A percentile compares a stretch with the other conserved stretches of the same genome.
phyloP scores from a whole-genome alignment of 116 monocot species.

The Posidonia oceanica region DNA sequence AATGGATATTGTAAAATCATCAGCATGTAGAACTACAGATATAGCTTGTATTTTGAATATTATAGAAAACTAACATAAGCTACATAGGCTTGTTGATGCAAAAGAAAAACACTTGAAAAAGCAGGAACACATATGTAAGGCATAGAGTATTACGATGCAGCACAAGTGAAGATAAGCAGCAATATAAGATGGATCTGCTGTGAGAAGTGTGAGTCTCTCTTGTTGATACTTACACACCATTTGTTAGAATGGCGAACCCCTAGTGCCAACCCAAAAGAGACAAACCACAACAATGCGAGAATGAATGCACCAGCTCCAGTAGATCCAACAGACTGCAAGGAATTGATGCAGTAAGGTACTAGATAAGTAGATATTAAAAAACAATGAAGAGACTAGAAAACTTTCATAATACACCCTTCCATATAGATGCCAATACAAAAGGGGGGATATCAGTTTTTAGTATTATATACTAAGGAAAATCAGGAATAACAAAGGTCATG shows the following conservation, averaged over 20 bases:
- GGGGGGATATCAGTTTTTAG: no score
- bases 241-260: conserved; percentile 26
- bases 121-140: background rate
- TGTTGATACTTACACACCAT: conserved; percentile 32
- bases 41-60: no score
- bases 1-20: background rate
- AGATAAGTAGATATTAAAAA: background rate
- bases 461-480: no score
- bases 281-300: conserved; percentile 58
- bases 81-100: background rate
- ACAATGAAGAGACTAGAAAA: background rate
- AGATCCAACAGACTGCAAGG: conserved; percentile 77
- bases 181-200: conserved; percentile 21
- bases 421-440: no score
- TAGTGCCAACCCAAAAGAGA: conserved; percentile 47
- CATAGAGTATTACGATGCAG: conserved; percentile 50
- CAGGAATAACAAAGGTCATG: no score
- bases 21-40: background rate
- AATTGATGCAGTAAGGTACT: background rate
- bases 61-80: background rate
- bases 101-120: background rate
- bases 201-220: conserved; percentile 17
- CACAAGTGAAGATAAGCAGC: conserved; percentile 54
- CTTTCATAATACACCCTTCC: no score
- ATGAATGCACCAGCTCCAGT: conserved; percentile 68